These are phyloP conservation scores for Mariannaea elegans DNA, from an alignment of 2,329 filamentous ascomycete species.

Conservation along the genomic window DNA sequence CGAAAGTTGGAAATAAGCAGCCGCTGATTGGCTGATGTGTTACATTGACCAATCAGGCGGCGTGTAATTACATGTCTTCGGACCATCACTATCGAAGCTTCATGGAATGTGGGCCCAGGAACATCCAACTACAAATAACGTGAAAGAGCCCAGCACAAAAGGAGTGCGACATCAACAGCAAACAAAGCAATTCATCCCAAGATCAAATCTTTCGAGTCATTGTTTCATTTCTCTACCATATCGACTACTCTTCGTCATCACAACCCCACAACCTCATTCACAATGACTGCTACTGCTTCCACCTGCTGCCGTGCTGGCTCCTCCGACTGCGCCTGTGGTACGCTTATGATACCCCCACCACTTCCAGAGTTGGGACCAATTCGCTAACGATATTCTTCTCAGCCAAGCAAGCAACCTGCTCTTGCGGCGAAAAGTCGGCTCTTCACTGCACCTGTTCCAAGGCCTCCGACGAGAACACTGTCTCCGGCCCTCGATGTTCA, in stretches of 20 bases:
- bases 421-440: conserved; percentile 87
- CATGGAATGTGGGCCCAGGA: conserved; percentile 25
- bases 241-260: not conserved
- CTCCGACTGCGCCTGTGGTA: conserved; percentile 66
- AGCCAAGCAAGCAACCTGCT: conserved; percentile 78
- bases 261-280: conserved; percentile 43
- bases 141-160: conserved; percentile 17
- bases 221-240: too few relatives aligned
- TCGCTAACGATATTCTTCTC: conserved; percentile 18
- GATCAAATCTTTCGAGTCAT: not conserved
- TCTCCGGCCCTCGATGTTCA: conserved; percentile 79
- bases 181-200: not conserved
- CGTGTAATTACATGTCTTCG: conserved; percentile 27
- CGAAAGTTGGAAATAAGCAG: conserved; percentile 39
- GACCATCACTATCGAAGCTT: conserved; percentile 7
- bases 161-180: not conserved
- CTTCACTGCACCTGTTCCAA: conserved; percentile 88
- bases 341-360: conserved; percentile 39
- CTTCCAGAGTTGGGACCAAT: not conserved
- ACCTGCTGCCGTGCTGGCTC: conserved; percentile 67
- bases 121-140: conserved; percentile 38
- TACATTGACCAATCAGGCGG: conserved; percentile 15
- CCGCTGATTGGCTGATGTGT: conserved; percentile 13
- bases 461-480: conserved; percentile 76
- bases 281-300: conserved; percentile 47